A percentile compares a stretch with the other conserved stretches of the same genome.
Conservation (phyloP, 2,329 filamentous ascomycete genomes). For the Phialemoniopsis sp. region DNA sequence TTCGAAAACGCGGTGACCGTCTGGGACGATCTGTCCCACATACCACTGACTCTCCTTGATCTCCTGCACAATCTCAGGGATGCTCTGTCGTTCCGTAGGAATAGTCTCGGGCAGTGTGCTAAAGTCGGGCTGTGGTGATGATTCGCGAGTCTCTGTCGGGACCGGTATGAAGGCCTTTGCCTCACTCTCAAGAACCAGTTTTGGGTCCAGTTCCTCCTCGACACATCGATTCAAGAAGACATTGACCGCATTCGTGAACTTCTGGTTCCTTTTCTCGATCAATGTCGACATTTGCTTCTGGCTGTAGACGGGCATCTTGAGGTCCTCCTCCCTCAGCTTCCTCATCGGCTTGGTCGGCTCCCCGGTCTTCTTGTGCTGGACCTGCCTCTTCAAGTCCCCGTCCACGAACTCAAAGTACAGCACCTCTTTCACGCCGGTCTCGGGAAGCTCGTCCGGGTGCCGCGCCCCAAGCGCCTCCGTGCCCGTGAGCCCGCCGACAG, state of each 20-base stretch:
- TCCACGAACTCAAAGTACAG: slow-evolving; percentile 91
- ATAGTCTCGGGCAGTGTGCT: slow-evolving; percentile 64
- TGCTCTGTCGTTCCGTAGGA: slow-evolving; percentile 72
- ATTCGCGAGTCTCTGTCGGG: slow-evolving; percentile 39
- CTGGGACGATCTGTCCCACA: slow-evolving; percentile 84
- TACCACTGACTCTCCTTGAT: slow-evolving; percentile 85
- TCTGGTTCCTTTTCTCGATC: slow-evolving; percentile 85
- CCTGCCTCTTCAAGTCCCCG: slow-evolving; percentile 81
- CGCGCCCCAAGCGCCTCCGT: slow-evolving; percentile 31
- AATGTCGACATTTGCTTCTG: slow-evolving; percentile 87
- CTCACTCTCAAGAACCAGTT: slow-evolving; percentile 57
- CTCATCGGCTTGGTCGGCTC: slow-evolving; percentile 64
- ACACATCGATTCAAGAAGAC: slow-evolving; percentile 69
- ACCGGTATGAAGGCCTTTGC: slow-evolving; percentile 58
- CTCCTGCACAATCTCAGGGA: slow-evolving; percentile 81
- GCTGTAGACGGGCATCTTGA: slow-evolving; percentile 90
- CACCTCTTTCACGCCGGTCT: slow-evolving; percentile 55
- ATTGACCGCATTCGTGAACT: slow-evolving; percentile 75
- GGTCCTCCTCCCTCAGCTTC: slow-evolving; percentile 68
- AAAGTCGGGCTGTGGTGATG: slow-evolving; percentile 21
- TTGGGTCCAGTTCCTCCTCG: slow-evolving; percentile 59
- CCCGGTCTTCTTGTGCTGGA: slow-evolving; percentile 67
- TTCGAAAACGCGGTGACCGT: slow-evolving; percentile 88
- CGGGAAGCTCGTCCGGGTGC: slow-evolving; percentile 16
- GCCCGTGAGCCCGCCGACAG: slow-evolving; percentile 53